phyloP scores from a whole-genome alignment of 2,329 filamentous ascomycete species.

The Sporothrix phasma region DNA sequence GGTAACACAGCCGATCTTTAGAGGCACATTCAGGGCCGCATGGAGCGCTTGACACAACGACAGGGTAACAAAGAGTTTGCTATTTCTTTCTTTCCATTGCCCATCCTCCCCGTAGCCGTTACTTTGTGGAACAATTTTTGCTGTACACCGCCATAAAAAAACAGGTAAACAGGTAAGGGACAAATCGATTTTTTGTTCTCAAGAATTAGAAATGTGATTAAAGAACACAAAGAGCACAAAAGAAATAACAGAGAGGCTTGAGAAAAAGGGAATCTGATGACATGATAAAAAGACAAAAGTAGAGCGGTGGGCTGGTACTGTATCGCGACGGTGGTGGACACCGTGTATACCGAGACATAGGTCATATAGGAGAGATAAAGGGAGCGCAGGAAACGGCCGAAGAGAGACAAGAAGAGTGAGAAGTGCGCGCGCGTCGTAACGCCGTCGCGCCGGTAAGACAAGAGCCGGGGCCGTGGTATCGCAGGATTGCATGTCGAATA shows the following conservation, averaged over 20 bases:
- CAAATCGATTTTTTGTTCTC: slow-evolving; percentile 22
- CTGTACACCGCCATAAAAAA: slow-evolving; percentile 6
- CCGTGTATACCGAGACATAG: slow-evolving; percentile 48
- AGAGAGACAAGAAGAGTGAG: background rate
- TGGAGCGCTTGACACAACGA: background rate
- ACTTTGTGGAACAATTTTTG: slow-evolving; percentile 3
- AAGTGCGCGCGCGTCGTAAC: background rate
- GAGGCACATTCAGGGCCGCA: background rate
- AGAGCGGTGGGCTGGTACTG: slow-evolving; percentile 47
- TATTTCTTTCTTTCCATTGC: background rate
- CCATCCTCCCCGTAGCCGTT: slow-evolving; percentile 1
- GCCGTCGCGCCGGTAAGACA: background rate
- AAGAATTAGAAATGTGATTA: slow-evolving; percentile 38
- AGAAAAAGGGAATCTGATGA: slow-evolving; percentile 31
- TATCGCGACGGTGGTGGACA: slow-evolving; percentile 35
- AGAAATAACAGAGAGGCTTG: slow-evolving; percentile 34
- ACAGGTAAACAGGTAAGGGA: slow-evolving; percentile 4
- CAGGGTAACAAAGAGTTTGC: background rate
- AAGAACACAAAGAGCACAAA: slow-evolving; percentile 32
- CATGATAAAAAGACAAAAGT: slow-evolving; percentile 30
- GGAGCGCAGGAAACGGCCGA: slow-evolving; percentile 18
- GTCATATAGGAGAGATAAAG: slow-evolving; percentile 32
- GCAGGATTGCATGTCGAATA: slow-evolving; percentile 18
- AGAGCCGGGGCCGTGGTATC: background rate
- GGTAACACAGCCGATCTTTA: too few relatives aligned